phyloP scores from a whole-genome alignment of 805 yeast genomes.

The Candida silvatica region DNA sequence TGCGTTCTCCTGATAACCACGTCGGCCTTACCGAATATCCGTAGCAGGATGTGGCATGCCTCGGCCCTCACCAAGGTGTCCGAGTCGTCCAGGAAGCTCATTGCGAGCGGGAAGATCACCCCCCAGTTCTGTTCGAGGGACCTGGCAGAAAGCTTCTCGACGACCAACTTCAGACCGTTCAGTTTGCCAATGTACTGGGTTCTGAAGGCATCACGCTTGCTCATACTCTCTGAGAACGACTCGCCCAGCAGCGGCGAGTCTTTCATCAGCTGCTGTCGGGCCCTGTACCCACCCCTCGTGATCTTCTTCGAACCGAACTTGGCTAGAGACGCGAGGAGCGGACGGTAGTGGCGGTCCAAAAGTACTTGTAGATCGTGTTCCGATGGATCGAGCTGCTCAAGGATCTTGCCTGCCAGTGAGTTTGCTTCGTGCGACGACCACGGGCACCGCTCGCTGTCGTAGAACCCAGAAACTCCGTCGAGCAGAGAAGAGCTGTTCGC shows the following conservation, averaged over 20 bases:
- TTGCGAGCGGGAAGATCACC: conserved; percentile 16
- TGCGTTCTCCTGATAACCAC: conserved; percentile 15
- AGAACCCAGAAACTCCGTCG: neutral
- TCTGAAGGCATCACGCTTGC: neutral
- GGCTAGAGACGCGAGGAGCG: no score
- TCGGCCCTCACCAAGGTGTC: conserved; percentile 17
- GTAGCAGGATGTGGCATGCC: conserved; percentile 10
- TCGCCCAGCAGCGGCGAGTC: conserved; percentile 2
- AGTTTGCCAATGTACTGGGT: neutral
- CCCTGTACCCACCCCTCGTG: no score
- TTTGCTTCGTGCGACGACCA: conserved; percentile 1
- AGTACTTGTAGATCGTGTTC: no score
- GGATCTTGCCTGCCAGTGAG: neutral
- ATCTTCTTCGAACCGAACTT: no score
- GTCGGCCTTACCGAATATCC: conserved; percentile 6
- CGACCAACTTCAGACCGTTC: conserved; percentile 1
- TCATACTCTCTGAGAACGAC: neutral
- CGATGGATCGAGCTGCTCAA: no score
- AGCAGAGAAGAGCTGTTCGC: no score
- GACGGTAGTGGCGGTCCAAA: no score
- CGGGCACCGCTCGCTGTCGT: conserved; percentile 1
- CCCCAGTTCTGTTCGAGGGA: conserved; percentile 18
- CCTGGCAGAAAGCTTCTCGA: neutral
- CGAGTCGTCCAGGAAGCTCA: conserved; percentile 22
- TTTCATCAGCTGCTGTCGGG: no score